These are phyloP conservation scores for Raffaelea arxii DNA, from an alignment of 2,329 filamentous ascomycete genomes.

Conservation along the genomic window DNA sequence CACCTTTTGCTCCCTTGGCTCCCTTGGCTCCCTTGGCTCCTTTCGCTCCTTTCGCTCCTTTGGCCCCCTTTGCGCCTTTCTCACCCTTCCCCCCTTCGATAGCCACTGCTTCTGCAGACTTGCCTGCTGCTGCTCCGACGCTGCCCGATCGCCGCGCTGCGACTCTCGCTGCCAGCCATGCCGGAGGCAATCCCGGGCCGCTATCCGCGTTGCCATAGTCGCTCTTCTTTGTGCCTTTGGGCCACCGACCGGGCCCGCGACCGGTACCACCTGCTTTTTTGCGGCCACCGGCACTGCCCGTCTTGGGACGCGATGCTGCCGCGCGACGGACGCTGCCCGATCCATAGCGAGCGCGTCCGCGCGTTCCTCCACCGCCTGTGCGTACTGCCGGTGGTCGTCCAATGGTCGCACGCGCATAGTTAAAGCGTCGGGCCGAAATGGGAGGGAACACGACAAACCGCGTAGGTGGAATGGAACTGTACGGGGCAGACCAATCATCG, in stretches of 20 bases:
- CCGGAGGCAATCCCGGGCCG: conserved; percentile 52
- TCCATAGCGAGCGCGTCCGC: conserved; percentile 29
- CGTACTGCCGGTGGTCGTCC: conserved; percentile 28
- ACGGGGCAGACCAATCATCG: conserved; percentile 35
- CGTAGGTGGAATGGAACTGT: conserved; percentile 52
- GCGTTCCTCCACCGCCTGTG: conserved; percentile 21
- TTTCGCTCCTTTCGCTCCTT: too few species aligned
- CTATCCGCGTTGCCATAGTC: conserved; percentile 59
- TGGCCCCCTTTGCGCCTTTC: too few species aligned
- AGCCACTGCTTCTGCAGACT: conserved; percentile 7
- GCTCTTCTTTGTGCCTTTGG: conserved; percentile 58
- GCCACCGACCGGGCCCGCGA: conserved; percentile 55
- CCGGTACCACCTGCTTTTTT: conserved; percentile 53
- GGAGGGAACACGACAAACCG: conserved; percentile 75
- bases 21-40: too few species aligned
- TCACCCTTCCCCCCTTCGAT: background rate
- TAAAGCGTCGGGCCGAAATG: conserved; percentile 38
- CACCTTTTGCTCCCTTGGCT: too few species aligned
- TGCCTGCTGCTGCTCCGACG: conserved; percentile 2
- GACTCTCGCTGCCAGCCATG: conserved; percentile 32
- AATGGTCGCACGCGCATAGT: conserved; percentile 33
- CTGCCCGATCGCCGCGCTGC: background rate
- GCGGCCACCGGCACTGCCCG: conserved; percentile 22
- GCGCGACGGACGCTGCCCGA: conserved; percentile 22
- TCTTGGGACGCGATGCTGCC: conserved; percentile 27